Evolutionary conservation across 352 stramenopile species (phyloP).

Genomic region (Phytophthora podocarpi): DNA sequence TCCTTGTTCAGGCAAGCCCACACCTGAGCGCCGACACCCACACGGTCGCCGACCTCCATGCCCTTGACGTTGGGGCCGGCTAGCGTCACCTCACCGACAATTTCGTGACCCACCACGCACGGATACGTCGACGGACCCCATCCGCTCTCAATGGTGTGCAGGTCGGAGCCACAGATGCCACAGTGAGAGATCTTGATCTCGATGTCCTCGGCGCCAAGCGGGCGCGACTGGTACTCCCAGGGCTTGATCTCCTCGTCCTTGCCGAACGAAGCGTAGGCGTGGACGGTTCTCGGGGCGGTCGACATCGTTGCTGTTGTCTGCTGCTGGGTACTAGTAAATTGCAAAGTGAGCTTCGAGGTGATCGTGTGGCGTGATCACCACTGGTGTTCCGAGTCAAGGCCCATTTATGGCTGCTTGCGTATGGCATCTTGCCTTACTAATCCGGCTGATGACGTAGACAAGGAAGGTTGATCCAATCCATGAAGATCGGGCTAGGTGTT

Average conservation of each 20-base stretch:
- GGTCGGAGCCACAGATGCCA: conserved; percentile 65
- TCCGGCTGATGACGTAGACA: conserved; percentile 7
- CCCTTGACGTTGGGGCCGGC: conserved; percentile 50
- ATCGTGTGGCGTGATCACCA: not conserved
- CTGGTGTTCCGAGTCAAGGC: too few species aligned
- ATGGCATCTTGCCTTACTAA: conserved; percentile 22
- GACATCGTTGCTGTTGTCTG: conserved; percentile 20
- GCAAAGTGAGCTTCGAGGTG: conserved; percentile 11
- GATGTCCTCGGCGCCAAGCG: conserved; percentile 48
- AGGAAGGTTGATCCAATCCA: conserved; percentile 3
- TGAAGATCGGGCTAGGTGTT: not conserved
- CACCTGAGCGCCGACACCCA: conserved; percentile 85
- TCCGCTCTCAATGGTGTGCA: conserved; percentile 57
- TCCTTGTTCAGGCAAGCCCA: conserved; percentile 72
- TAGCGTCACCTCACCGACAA: conserved; percentile 53
- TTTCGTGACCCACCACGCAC: conserved; percentile 64
- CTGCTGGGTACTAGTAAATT: conserved; percentile 9
- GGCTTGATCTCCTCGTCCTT: conserved; percentile 39
- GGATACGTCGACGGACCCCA: conserved; percentile 52
- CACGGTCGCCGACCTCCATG: conserved; percentile 79
- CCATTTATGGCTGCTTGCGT: conserved; percentile 12
- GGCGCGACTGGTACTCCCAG: conserved; percentile 50
- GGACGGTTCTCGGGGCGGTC: conserved; percentile 41
- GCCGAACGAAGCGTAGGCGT: conserved; percentile 50
- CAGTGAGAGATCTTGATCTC: conserved; percentile 73